Percentiles rank a stretch among this genome's conserved stretches.
Evolutionary conservation across 805 yeast genomes (phyloP).

Genomic region (Lipomyces spencermartinsiae): DNA sequence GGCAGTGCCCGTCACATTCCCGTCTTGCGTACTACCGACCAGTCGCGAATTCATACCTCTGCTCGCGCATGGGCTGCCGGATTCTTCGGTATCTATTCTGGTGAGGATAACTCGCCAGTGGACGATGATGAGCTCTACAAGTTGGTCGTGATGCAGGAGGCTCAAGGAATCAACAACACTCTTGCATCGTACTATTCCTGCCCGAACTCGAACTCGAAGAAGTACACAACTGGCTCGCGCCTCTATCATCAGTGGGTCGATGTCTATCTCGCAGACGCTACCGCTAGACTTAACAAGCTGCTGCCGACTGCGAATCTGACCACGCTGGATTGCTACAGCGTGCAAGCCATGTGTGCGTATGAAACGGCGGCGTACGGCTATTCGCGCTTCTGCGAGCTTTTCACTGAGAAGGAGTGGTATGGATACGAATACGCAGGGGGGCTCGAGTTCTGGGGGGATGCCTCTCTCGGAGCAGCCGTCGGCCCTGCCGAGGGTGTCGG

Average conservation of each 20-base stretch:
- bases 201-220: slow-evolving; percentile 45
- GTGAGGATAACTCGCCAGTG: slow-evolving; percentile 42
- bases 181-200: slow-evolving; percentile 50
- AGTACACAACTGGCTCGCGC: slow-evolving; percentile 42
- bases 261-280: slow-evolving; percentile 58
- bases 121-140: slow-evolving; percentile 45
- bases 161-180: slow-evolving; percentile 46
- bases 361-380: slow-evolving; percentile 73
- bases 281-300: slow-evolving; percentile 60
- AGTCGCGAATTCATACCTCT: slow-evolving; percentile 49
- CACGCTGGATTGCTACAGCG: slow-evolving; percentile 55
- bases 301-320: slow-evolving; percentile 59
- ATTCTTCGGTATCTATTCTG: slow-evolving; percentile 49
- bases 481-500: slow-evolving; percentile 68
- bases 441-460: slow-evolving; percentile 62
- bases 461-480: slow-evolving; percentile 67
- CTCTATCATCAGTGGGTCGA: slow-evolving; percentile 47
- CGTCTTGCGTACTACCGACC: slow-evolving; percentile 49
- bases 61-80: slow-evolving; percentile 55
- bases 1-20: slow-evolving; percentile 47
- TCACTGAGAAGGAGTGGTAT: slow-evolving; percentile 71
- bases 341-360: slow-evolving; percentile 73
- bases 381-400: slow-evolving; percentile 70
- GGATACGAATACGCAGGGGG: slow-evolving; percentile 67
- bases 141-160: slow-evolving; percentile 47